Percentiles rank a stretch among this genome's conserved stretches.
These are phyloP conservation scores for Termitomyces sp. DNA, from an alignment of 768 basidiomycete genomes.

Conservation along the genomic window DNA sequence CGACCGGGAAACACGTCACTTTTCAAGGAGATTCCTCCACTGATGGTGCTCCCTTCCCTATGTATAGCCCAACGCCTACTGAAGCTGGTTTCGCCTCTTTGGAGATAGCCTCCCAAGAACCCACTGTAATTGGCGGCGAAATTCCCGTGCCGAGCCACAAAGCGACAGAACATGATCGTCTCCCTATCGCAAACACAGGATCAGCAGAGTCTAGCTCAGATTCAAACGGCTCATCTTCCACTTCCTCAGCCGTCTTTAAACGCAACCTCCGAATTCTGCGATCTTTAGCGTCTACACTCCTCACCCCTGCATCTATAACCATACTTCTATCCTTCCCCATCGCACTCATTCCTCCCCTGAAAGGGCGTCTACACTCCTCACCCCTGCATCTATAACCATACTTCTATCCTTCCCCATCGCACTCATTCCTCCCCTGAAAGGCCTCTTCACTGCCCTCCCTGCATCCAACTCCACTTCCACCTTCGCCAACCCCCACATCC, in stretches of 20 bases:
- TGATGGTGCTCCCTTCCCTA: slow-evolving; percentile 14
- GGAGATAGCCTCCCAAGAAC: slow-evolving; percentile 9
- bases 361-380: slow-evolving; percentile 43
- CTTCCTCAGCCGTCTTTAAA: neutral
- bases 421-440: slow-evolving; percentile 49
- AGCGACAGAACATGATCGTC: neutral
- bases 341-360: slow-evolving; percentile 48
- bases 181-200: neutral
- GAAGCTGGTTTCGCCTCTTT: slow-evolving; percentile 12
- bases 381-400: slow-evolving; percentile 47
- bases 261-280: neutral
- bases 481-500: slow-evolving; percentile 27
- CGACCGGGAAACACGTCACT: slow-evolving; percentile 21
- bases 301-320: slow-evolving; percentile 42
- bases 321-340: slow-evolving; percentile 48
- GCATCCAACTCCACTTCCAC: slow-evolving; percentile 20
- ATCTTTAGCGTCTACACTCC: slow-evolving; percentile 30
- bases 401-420: slow-evolving; percentile 47
- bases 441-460: slow-evolving; percentile 44
- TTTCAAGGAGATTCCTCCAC: slow-evolving; percentile 24
- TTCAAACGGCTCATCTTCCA: neutral
- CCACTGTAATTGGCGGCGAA: slow-evolving; percentile 11
- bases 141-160: neutral
- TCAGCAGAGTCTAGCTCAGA: neutral
- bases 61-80: slow-evolving; percentile 9